These are phyloP conservation scores for Suillus tomentosus DNA, from an alignment of 768 basidiomycete genomes.

Conservation along the genomic window DNA sequence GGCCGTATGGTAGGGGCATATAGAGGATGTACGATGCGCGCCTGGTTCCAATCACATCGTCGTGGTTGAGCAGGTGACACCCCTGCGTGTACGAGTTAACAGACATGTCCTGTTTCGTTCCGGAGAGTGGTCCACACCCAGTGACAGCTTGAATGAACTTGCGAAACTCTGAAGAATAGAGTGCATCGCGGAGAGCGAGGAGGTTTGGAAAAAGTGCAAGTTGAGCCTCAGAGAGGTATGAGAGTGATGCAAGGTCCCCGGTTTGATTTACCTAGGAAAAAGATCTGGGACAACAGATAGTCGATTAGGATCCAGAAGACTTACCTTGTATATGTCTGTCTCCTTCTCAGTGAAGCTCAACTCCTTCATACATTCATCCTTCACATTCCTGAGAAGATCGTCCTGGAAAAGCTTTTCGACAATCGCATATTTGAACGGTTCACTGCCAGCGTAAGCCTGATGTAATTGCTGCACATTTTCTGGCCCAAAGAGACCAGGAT, in stretches of 20 bases:
- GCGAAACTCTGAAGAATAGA: conserved; percentile 86
- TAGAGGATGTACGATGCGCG: conserved; percentile 97
- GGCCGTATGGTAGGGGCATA: conserved; percentile 77
- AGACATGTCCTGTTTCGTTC: conserved; percentile 92
- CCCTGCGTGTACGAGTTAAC: conserved; percentile 90
- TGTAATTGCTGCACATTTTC: conserved; percentile 57
- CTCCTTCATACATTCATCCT: conserved; percentile 79
- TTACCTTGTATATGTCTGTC: conserved; percentile 97
- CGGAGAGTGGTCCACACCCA: conserved; percentile 89
- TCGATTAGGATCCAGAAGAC: not conserved
- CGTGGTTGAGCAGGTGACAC: conserved; percentile 95
- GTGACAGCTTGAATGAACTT: conserved; percentile 83
- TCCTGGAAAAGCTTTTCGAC: conserved; percentile 84
- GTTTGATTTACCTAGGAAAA: conserved; percentile 86
- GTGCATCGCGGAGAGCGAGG: conserved; percentile 81
- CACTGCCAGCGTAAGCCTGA: conserved; percentile 53
- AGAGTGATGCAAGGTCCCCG: conserved; percentile 92
- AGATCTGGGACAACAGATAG: conserved; percentile 9
- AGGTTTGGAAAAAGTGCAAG: conserved; percentile 79
- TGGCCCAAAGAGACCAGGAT: conserved; percentile 55
- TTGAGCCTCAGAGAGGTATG: conserved; percentile 78
- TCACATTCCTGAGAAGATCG: conserved; percentile 75
- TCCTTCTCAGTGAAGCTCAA: conserved; percentile 91
- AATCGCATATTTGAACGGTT: conserved; percentile 83
- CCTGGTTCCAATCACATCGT: conserved; percentile 95